Evolutionary conservation across 345 rosid genomes (phyloP).

Genomic region (Bruguiera sexangula): DNA sequence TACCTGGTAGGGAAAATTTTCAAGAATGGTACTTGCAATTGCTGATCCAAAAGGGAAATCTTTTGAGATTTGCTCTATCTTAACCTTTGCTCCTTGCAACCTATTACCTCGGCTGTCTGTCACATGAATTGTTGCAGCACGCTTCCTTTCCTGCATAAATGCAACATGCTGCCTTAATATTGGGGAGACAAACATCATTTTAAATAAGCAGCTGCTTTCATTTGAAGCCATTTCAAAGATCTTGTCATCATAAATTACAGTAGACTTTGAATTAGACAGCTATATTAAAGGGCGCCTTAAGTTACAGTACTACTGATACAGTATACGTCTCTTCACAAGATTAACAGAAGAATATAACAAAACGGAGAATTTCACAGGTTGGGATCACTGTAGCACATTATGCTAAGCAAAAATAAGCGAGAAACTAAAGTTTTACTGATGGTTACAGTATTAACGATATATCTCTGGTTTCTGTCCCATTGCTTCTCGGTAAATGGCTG

Average conservation of each 20-base stretch:
- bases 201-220: not conserved
- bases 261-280: too few species aligned
- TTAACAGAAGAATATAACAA: too few species aligned
- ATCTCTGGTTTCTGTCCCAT: conserved; percentile 64
- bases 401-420: not conserved
- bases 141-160: conserved; percentile 56
- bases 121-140: conserved; percentile 63
- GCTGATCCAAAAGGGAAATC: conserved; percentile 87
- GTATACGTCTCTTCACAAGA: too few species aligned
- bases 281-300: too few species aligned
- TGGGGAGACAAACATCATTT: not conserved
- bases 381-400: not conserved
- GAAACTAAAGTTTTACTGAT: not conserved
- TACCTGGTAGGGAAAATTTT: conserved; percentile 70
- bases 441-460: conserved; percentile 50
- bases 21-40: conserved; percentile 65
- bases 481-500: conserved; percentile 70
- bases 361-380: not conserved
- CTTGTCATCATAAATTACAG: not conserved
- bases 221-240: not conserved
- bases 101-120: conserved; percentile 50
- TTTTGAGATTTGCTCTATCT: conserved; percentile 54
- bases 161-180: not conserved
- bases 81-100: conserved; percentile 51
- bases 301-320: too few species aligned